Evolutionary conservation across 148 eudicot genomes (phyloP).

Genomic region (Rheum nobile): DNA sequence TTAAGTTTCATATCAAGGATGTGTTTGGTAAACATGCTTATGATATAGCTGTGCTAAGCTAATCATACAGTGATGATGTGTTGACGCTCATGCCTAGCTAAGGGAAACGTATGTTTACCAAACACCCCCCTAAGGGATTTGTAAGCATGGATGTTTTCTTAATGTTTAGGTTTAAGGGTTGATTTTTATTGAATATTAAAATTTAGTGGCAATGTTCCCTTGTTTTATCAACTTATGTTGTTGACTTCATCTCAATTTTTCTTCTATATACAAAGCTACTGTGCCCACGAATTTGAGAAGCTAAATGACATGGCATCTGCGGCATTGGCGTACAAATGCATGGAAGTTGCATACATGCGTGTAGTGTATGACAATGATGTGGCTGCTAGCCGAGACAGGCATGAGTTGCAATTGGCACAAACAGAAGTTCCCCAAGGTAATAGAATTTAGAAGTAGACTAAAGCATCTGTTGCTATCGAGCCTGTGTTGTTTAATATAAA

Average conservation of each 20-base stretch:
- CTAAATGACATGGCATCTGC: constrained; percentile 37
- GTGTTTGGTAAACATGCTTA: no score
- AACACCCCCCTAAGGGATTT: no score
- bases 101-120: no score
- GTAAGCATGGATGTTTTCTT: background rate
- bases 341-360: constrained; percentile 41
- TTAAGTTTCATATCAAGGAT: no score
- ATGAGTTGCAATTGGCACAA: constrained; percentile 28
- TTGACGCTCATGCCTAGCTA: no score
- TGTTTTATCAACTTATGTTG: background rate
- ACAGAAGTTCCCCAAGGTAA: constrained; percentile 32
- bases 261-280: constrained; percentile 19
- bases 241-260: background rate
- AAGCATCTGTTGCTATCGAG: background rate
- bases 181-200: background rate
- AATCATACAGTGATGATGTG: no score
- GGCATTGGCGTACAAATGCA: constrained; percentile 42
- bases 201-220: background rate
- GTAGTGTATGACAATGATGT: constrained; percentile 27
- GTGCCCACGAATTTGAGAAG: constrained; percentile 36
- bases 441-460: background rate
- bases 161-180: background rate
- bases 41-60: no score
- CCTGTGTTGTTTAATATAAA: background rate
- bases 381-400: constrained; percentile 26